A percentile compares a stretch with the other conserved stretches of the same genome.
phyloP scores from a whole-genome alignment of 2,329 filamentous ascomycete species.

The Didymella arachidicola region DNA sequence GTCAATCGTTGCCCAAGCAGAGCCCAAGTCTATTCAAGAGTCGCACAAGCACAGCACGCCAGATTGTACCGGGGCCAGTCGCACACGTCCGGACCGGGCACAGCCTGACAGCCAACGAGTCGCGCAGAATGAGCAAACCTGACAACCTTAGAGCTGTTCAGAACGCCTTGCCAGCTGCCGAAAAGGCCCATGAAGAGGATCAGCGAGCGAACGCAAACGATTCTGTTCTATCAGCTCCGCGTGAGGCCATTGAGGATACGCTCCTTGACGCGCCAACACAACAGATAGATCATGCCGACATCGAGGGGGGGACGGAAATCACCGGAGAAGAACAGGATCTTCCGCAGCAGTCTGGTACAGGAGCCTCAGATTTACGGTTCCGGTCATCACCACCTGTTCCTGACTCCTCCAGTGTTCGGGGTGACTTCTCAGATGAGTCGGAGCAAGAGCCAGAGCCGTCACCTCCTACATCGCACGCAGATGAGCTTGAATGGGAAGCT shows the following conservation, averaged over 20 bases:
- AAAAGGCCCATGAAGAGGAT: not conserved
- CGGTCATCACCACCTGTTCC: conserved; percentile 35
- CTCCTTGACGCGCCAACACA: conserved; percentile 1
- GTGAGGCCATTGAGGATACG: conserved; percentile 19
- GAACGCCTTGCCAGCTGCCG: not conserved
- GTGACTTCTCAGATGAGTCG: conserved; percentile 36
- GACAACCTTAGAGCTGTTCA: not conserved
- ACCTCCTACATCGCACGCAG: conserved; percentile 32
- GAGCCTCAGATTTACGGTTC: conserved; percentile 24
- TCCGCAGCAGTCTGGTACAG: not conserved
- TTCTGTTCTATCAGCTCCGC: conserved; percentile 9
- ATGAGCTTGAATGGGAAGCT: conserved; percentile 51
- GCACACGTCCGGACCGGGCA: not conserved
- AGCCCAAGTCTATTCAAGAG: conserved; percentile 12
- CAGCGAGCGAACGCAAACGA: conserved; percentile 4
- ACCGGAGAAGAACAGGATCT: conserved; percentile 7
- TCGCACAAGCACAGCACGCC: not conserved
- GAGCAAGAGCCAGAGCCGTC: conserved; percentile 29
- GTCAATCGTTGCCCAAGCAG: conserved; percentile 8
- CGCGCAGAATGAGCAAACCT: not conserved
- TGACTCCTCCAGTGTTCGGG: conserved; percentile 37
- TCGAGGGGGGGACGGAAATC: conserved; percentile 22
- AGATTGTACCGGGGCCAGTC: not conserved
- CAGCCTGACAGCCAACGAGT: not conserved
- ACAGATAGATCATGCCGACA: not conserved